These are phyloP conservation scores for Aspergillus heteromorphus DNA, from an alignment of 495 filamentous ascomycete genomes.

Conservation along the genomic window DNA sequence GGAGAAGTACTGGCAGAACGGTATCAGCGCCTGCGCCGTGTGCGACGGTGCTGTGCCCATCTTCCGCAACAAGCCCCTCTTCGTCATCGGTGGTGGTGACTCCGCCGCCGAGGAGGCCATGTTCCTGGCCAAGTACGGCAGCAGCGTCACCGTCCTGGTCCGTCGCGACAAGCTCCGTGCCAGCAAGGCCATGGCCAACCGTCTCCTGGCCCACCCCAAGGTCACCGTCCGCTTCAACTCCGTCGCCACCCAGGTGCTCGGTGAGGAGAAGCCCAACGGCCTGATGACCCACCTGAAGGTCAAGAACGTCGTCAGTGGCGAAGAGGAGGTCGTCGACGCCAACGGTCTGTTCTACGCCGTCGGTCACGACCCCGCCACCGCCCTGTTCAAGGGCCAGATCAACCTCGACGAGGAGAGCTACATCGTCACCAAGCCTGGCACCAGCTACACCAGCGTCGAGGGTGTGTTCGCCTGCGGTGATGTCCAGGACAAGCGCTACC, in stretches of 20 bases:
- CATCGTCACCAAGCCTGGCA: conserved; percentile 82
- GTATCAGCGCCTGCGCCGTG: conserved; percentile 93
- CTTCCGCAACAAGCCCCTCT: conserved; percentile 90
- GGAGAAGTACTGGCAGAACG: conserved; percentile 92
- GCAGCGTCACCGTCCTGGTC: conserved; percentile 89
- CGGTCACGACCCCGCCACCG: conserved; percentile 90
- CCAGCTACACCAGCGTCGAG: conserved; percentile 78
- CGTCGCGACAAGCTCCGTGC: conserved; percentile 80
- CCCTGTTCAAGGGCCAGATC: conserved; percentile 79
- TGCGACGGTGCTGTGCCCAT: conserved; percentile 98
- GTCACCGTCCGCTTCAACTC: conserved; percentile 82
- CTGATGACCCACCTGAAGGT: conserved; percentile 81
- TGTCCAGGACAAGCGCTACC: conserved; percentile 97
- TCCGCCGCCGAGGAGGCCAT: conserved; percentile 96
- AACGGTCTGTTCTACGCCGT: conserved; percentile 97
- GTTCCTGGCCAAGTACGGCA: conserved; percentile 96
- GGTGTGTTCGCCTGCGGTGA: conserved; percentile 97
- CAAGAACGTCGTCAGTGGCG: conserved; percentile 71
- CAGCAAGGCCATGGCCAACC: conserved; percentile 84
- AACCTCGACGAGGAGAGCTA: conserved; percentile 84
- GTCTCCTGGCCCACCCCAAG: conserved; percentile 78
- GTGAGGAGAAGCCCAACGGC: conserved; percentile 65
- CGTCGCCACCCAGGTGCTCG: conserved; percentile 73
- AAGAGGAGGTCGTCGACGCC: conserved; percentile 74
- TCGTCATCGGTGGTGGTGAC: conserved; percentile 96